Evolutionary conservation across 345 rosid species (phyloP), one percentile per base, ranked within the genome.

Genomic region (Populus alba): DNA sequence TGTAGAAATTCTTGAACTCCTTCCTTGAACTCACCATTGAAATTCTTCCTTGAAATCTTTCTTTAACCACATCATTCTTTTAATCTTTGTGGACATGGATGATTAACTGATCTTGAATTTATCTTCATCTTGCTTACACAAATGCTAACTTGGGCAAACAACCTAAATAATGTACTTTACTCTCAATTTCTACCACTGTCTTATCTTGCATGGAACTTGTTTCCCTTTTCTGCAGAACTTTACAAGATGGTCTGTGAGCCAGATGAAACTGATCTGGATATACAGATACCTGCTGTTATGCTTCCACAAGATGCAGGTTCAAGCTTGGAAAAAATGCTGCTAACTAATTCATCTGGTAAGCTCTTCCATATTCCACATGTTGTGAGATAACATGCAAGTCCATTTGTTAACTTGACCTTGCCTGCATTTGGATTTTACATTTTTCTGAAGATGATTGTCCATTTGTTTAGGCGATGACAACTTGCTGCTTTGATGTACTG

Each of bases 221-320:
- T 66, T 70, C 16, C 55, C 72, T 67, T 66, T 31, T 35, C 25
- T 80, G 78, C 88, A 97, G 98, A 94, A 80, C 97, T 97, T 67
- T 97, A 94, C 87, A 97, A 97, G 89, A 97, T 97, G 99, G 97
- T 97, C 43, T 97, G 99, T 80, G 98, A 97, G 59, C 97, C 97
- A 25, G 91, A 94, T 82, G 99, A 96, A 90, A 94, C 97, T 33
- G 94, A 94, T 82, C 84, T 94, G 78, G 93, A 97, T 82, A 97
- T 97, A 80, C 66, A 84, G 25, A 94, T 97, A 79, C 97, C 99
- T 51, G 88, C 98, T 6, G 91, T 97, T 81, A 88, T 97, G 90
- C 98, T 97, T 37, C 99, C 99, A 33, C 94, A 91, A 76, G 98
- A 97, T 85, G 99, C 98, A 79, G 98, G 99, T 78, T 75, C 88